Evolutionary conservation across 768 basidiomycete genomes (phyloP), one percentile per base, ranked within the genome.

Genomic region (Leccinellum albellum): DNA sequence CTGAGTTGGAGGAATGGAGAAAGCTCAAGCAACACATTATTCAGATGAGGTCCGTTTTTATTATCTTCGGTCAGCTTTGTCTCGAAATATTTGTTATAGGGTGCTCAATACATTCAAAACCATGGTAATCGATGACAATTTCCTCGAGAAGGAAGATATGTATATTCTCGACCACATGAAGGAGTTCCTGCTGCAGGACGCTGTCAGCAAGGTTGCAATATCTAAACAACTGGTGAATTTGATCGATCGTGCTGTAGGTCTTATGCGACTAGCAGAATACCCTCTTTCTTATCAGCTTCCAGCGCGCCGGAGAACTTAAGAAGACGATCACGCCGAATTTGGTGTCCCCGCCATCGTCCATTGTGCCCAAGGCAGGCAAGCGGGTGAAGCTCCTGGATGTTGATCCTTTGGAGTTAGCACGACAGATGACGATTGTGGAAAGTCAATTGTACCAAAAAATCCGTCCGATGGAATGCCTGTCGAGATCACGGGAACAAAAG

Each of bases 401-500:
- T 50, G 90, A 96, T 62, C 79, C 94, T 1, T 73, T 94, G 55
- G 96, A 98, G 72, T 72, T 98, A 17, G 96, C 95, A 0, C 82
- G 96, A 28, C 96, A 98, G 70, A 74, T 98, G 59, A 98, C 96
- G 1, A 86, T 97, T 57, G 79, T 95, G 77, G 96, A 98, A 72
- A 89, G 88, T 61, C 77, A 81, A 48, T 74, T 95, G 42, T 98
- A 93, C 74, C 87, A 89, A 73, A 86, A 83, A 70, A 96, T 98
- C 63, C 85, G 85, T 33, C 88, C 92, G 0, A 87, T 88, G 74
- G 96, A 98, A 70, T 98, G 93, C 75, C 76, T 98, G 20, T 85
- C 87, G 73, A 87, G 83, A 65, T 90, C 89, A 8, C 82, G 89
- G 35, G 89, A 91, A 63, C 85, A 88, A 63, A 86, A 78, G 70